Base-by-base conservation (phyloP, 2,329 filamentous ascomycete genomes). In the Scytalidium lignicola region DNA sequence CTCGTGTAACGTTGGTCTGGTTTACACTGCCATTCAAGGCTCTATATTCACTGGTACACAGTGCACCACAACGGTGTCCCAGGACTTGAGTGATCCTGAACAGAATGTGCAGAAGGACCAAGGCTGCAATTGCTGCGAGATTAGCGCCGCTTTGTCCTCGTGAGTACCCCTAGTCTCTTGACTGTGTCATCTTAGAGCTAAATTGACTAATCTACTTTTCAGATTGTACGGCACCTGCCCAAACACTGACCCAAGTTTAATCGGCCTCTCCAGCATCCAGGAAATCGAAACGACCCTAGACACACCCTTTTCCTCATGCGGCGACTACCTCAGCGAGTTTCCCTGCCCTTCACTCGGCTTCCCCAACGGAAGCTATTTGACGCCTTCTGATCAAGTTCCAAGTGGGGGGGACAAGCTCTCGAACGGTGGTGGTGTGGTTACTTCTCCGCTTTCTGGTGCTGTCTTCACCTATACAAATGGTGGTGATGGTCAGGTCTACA, bases 1-100 rank as follows among this genome's bases (percentile, higher is more conserved):
- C 56, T 69, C 67, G 12, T 70, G 67, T 53, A 65, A 67, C 52
- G 43, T 68, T 2, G 67, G 64, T 44, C 62, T 60, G 41, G 56
- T 69, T 18, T 60, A 54, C 46, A 32, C 47, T 21, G 57, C 54
- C 5, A 44, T 58, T 39, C 44, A 7, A 5, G 32, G 17, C 8
- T 29, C 23, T 3, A 44, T 10, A 4, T 9, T 44, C 12, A 26
- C 22, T 23, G 22, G 20, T 17, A 9, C 20, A 6, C 22, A 10
- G 3, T 56, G 52, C n/a, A 53, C 62, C 55, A 50, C 10, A 58
- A 60, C 41, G 54, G 55, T 5, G 53, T 56, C 2, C 52, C 54
- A 13, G 55, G 59, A 18, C 58, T 62, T 19, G 9, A 20, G 41
- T 43, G 41, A 43, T 43, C 10, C 47, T 51, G 3, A 54, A 39